These are phyloP conservation scores for Trichoderma semiorbis DNA, from an alignment of 2,329 filamentous ascomycete species.

Conservation along the genomic window DNA sequence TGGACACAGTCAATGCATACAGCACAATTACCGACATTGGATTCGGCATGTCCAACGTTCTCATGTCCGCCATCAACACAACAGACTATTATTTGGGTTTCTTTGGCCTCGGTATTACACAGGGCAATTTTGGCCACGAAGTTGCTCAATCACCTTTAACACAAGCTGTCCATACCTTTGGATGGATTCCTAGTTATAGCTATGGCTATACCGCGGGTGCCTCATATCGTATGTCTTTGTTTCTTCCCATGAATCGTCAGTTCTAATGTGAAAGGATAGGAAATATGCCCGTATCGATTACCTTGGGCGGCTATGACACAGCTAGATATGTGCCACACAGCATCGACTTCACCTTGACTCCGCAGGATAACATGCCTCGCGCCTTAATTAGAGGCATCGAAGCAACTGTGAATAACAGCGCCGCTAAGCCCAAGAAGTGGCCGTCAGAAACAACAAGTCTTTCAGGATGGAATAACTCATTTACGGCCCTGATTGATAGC, in stretches of 20 bases:
- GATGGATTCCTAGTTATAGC: constrained; percentile 65
- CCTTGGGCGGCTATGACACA: constrained; percentile 67
- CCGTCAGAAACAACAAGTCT: constrained; percentile 36
- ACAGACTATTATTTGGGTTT: constrained; percentile 53
- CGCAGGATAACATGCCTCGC: constrained; percentile 53
- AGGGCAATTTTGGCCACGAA: constrained; percentile 49
- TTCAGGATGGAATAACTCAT: constrained; percentile 45
- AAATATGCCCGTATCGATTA: constrained; percentile 53
- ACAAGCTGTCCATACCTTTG: constrained; percentile 56
- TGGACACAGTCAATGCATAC: constrained; percentile 46
- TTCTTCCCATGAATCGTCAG: not conserved
- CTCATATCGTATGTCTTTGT: constrained; percentile 58
- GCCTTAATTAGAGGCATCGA: constrained; percentile 59
- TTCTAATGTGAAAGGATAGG: constrained; percentile 25
- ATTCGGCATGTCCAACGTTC: constrained; percentile 42
- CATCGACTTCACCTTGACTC: constrained; percentile 54
- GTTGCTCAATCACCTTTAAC: constrained; percentile 51
- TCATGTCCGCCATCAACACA: constrained; percentile 53
- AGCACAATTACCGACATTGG: constrained; percentile 36
- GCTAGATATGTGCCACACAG: constrained; percentile 60
- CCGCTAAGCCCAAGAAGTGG: constrained; percentile 37
- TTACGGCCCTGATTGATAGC: constrained; percentile 58
- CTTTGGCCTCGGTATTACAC: constrained; percentile 54
- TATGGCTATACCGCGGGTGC: constrained; percentile 75
- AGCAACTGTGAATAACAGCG: constrained; percentile 33